Evolutionary conservation across 108 stramenopile genomes (phyloP), one percentile per base, ranked within the genome.

Genomic region (Nitzschia sp.): DNA sequence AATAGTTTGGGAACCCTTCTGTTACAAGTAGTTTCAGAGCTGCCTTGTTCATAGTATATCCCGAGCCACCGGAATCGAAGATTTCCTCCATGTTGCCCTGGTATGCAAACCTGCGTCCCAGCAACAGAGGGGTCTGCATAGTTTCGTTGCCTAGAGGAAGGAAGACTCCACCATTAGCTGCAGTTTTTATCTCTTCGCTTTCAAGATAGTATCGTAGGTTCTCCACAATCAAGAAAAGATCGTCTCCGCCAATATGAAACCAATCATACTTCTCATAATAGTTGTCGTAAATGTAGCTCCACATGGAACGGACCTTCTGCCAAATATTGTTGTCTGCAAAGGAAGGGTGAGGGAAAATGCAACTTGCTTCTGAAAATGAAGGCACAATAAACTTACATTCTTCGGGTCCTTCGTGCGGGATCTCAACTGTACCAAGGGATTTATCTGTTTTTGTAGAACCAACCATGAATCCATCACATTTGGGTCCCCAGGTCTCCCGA

Each of bases 391-490:
- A 57, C 72, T 59, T 61, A 67, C 57, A 98, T 69, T 87, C 94
- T 77, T 98, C 97, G 8, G 80, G 81, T 6, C 97, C 97, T 70
- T 96, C 91, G 67, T 97, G 96, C 37, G 82, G 82, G 60, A 98
- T 96, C 51, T 90, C 73, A 41, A 98, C 91, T 15, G 96, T 83
- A 41, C 80, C 86, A 6, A 94, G 29, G 8, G 66, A 51, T 8
- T 65, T 65, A 65, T 97, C 95, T 11, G 92, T 91, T 65, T 84
- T 79, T 9, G 86, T 94, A 34, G 87, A 89, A 51, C 86, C 95
- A n/a, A 90, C 95, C 82, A 97, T 87, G 79, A 96, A 97, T 6
- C 97, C 97, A 79, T 98, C 97, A 71, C 97, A 98, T 58, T 90
- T 91, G 77, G 83, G 83, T 61, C 86, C 66, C 66, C 66, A 67